These are phyloP conservation scores for Alliaria petiolata DNA, from an alignment of 345 rosid species.

Conservation along the genomic window DNA sequence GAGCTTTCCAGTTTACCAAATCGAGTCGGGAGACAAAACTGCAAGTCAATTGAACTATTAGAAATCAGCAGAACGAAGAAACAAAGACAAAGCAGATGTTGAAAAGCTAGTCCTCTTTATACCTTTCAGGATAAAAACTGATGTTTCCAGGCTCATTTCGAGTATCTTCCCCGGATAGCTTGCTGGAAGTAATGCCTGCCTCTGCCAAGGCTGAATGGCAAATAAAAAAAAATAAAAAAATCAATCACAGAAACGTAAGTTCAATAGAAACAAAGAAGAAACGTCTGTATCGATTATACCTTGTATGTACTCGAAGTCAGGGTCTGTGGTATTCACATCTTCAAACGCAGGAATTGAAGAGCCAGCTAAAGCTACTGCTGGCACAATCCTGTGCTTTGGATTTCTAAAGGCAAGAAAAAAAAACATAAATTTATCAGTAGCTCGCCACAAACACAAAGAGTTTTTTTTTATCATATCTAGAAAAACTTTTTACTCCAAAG, in stretches of 20 bases:
- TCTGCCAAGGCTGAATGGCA: conserved; percentile 67
- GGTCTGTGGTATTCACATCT: conserved; percentile 57
- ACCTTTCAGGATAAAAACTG: conserved; percentile 69
- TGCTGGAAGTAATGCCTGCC: conserved; percentile 72
- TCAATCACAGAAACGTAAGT: neutral
- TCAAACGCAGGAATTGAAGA: conserved; percentile 62
- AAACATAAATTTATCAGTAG: neutral
- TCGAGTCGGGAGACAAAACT: conserved; percentile 72
- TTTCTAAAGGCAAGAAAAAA: conserved; percentile 40
- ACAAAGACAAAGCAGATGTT: neutral
- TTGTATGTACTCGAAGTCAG: conserved; percentile 66
- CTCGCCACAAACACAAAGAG: neutral
- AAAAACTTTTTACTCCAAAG: neutral
- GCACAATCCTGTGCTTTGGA: conserved; percentile 64
- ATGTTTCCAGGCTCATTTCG: conserved; percentile 11
- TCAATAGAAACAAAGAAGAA: neutral
- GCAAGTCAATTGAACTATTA: conserved; percentile 15
- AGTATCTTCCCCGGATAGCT: conserved; percentile 35
- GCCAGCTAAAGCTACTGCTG: conserved; percentile 58
- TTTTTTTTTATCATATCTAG: neutral
- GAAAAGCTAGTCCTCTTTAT: neutral
- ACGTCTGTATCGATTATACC: conserved; percentile 29
- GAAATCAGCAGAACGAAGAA: neutral
- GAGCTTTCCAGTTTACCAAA: conserved; percentile 81
- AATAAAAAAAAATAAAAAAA: neutral